Evolutionary conservation across 2,329 filamentous ascomycete species (phyloP), one percentile per base, ranked within the genome.

Genomic region (Monilinia laxa): DNA sequence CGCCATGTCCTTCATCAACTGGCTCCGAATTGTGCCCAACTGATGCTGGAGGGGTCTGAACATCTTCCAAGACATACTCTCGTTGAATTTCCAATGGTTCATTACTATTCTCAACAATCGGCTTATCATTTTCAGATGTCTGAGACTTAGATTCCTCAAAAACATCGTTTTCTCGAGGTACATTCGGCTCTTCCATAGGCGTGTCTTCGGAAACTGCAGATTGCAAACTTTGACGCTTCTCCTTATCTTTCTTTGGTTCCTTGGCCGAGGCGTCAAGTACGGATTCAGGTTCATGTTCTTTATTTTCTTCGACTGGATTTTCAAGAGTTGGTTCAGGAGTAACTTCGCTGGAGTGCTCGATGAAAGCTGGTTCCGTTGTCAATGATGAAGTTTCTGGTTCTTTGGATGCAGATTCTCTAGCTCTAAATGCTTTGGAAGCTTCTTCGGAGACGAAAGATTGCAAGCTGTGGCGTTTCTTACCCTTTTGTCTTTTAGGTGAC

Each of bases 201-300:
- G 51, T 59, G n/a, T 59, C 47, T 12, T 64, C 35, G 4, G 62
- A 31, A 20, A 23, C 20, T 14, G 38, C 47, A 12, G 53, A 60
- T 54, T 54, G 55, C 42, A 56, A 38, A 42, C 62, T 64, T 42
- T 62, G 65, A 51, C 62, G 63, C 42, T 72, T 69, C 60, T 70
- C 69, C 40, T 71, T 69, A 14, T 80, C 79, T 67, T 62, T 69
- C 59, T 69, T 68, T 18, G 65, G 57, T 55, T 68, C 56, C 16
- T 6, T 7, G 28, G 14, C 28, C 14, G 47, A 2, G n/a, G 38
- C n/a, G 11, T 20, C 47, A 16, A 12, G 20, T 25, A 40, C 23
- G 5, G 31, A 28, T 40, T 38, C 31, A 28, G 5, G 1, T 14
- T 18, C 31, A 20, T 40, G 1, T 14, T 18, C n/a, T n/a, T 40